Evolutionary conservation across 2,329 filamentous ascomycete species (phyloP), one percentile per base, ranked within the genome.

Genomic region (Orbilia quercus): DNA sequence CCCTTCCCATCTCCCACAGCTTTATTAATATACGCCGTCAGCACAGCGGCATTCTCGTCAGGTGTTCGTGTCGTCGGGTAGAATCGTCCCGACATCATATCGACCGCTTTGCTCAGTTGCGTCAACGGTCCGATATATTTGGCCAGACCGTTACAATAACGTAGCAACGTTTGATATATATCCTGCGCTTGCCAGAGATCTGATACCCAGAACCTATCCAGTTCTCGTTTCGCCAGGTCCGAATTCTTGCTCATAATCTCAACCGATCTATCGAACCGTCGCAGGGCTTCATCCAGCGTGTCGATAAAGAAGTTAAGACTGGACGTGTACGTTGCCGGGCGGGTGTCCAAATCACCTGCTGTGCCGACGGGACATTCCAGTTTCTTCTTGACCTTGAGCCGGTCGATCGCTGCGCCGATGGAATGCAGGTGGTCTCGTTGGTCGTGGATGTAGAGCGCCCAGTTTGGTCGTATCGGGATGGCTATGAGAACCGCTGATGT

Each of bases 381-480:
- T 14, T 4, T 28, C 12, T 20, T 51, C 9, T 5, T 28, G 20
- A 25, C 6, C 22, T 63, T 63, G n/a, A 63, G 31, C 1, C 7
- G 6, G 14, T 63, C 58, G 34, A 63, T 51, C 14, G 34, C 58
- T 5, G 6, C 18, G 18, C 58, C 58, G 14, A 53, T 25, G 3
- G 6, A 7, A 2, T 9, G 1, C 2, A 63, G 20, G 1, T 28
- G 7, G 7, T 16, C 2, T 1, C 12, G n/a, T 16, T 63, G 34
- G 1, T 18, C 2, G n/a, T 31, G 2, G 14, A 63, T 20, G 22
- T 53, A 63, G 3, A 4, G 12, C 2, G 36, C 14, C 53, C 58
- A 44, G 22, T 51, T 51, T 31, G 36, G 45, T 12, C 2, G 3
- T 1, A 51, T 16, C 11, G 58, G 58, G 20, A 51, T 53, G 12